phyloP scores from a whole-genome alignment of 2,329 filamentous ascomycete species.

The Phaeosphaeriaceae sp. region DNA sequence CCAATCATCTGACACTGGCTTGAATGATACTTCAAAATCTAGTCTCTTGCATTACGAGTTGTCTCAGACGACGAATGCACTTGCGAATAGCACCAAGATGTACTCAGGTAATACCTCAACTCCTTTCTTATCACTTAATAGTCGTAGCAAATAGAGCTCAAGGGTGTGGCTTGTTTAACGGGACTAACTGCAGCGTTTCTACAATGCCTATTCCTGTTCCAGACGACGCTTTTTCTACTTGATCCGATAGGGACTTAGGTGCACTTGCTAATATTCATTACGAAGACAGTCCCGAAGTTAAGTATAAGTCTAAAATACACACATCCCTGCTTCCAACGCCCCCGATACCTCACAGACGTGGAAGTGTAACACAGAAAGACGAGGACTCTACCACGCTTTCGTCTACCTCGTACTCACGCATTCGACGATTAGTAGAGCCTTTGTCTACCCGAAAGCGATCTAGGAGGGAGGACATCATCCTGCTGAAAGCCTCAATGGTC shows the following conservation, averaged over 20 bases:
- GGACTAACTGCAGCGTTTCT: neutral
- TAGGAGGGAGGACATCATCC: constrained; percentile 74
- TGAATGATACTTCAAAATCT: constrained; percentile 11
- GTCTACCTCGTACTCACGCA: constrained; percentile 26
- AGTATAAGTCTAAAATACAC: neutral
- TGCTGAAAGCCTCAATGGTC: constrained; percentile 78
- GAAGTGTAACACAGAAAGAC: neutral
- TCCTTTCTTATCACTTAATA: constrained; percentile 9
- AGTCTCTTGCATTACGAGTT: constrained; percentile 9
- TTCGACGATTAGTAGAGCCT: constrained; percentile 53
- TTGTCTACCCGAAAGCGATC: constrained; percentile 66
- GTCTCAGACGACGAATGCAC: constrained; percentile 11
- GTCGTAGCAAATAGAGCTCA: neutral
- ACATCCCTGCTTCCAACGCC: too few species aligned
- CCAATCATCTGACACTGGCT: neutral
- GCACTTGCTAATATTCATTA: constrained; percentile 15
- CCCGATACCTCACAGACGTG: too few species aligned
- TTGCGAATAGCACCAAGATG: constrained; percentile 1
- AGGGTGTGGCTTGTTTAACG: neutral
- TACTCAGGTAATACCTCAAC: constrained; percentile 25
- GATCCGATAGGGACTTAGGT: constrained; percentile 1
- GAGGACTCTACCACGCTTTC: constrained; percentile 6
- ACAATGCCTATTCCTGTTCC: constrained; percentile 14
- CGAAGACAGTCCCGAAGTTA: constrained; percentile 13
- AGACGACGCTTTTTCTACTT: constrained; percentile 1